Evolutionary conservation across 169 alveolate species (phyloP), one percentile per base, ranked within the genome.

Genomic region (Plasmodium falciparum): DNA sequence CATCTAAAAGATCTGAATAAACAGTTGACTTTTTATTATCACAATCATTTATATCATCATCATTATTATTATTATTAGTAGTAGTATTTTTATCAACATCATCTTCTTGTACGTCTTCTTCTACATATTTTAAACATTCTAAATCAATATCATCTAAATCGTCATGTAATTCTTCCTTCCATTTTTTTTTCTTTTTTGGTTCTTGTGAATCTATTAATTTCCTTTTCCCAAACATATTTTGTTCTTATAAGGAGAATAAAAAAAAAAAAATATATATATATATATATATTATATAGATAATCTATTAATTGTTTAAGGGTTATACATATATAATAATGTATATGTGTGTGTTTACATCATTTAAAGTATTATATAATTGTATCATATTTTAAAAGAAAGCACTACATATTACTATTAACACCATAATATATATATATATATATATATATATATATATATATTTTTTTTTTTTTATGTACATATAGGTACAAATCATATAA

Each of bases 71-170:
- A n/a, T 39, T n/a, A 9, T 39, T 45, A 39, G 47, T 39, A 39
- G 9, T 39, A 5, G 47, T 39, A 7, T 6, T 6, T 2, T 11
- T 7, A 3, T 74, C 88, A 39, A 11, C 71, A 13, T 69, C 72
- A 50, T 49, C 85, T 0, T 54, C 86, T 12, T 83, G 71, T 69
- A 29, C 85, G 0, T 54, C 86, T 12, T 83, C 76, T 83, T 83
- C 85, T 29, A 83, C 47, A 33, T 83, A 15, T 29, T 83, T 83
- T 49, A 83, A 61, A 29, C 73, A 83, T 39, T 83, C 91, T 56
- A 83, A 69, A 83, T 83, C 91, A 39, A 83, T 83, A 20, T 83
- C 91, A 56, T 83, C 83, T 33, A 75, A 83, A 83, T 83, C 91
- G 43, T 70, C 74, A 83, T 83, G 69, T 54, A 83, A 69, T 83